Evolutionary conservation across 768 basidiomycete genomes (phyloP).

Genomic region (Termitomyces sp.): DNA sequence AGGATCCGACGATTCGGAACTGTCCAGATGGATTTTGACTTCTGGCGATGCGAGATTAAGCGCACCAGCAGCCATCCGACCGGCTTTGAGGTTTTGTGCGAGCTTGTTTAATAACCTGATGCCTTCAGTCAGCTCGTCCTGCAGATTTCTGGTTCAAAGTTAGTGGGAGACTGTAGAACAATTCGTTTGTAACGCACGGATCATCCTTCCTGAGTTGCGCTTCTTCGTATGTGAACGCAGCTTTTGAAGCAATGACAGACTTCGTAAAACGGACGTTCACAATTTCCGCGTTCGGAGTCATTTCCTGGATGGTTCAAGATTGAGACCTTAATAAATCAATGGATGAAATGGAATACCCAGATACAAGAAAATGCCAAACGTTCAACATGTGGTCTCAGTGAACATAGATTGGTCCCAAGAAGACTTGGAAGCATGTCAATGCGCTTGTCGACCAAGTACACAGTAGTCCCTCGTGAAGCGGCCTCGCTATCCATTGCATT

Average conservation of each 20-base stretch:
- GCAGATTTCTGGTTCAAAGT: conserved; percentile 44
- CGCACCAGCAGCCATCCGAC: conserved; percentile 93
- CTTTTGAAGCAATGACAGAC: conserved; percentile 94
- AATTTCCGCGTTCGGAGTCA: conserved; percentile 84
- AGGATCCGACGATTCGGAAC: conserved; percentile 89
- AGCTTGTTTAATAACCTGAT: conserved; percentile 87
- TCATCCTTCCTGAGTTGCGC: conserved; percentile 94
- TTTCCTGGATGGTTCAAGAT: conserved; percentile 52
- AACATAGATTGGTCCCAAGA: conserved; percentile 94
- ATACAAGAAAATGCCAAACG: conserved; percentile 92
- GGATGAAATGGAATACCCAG: conserved; percentile 55
- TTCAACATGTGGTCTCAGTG: conserved; percentile 87
- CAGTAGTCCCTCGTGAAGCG: conserved; percentile 92
- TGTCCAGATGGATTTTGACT: conserved; percentile 94
- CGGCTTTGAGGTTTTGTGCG: conserved; percentile 78
- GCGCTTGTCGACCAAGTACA: conserved; percentile 96
- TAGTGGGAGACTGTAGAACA: background rate
- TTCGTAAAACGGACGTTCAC: conserved; percentile 89
- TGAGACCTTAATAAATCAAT: background rate
- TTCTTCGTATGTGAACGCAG: conserved; percentile 95
- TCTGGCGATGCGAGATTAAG: conserved; percentile 97
- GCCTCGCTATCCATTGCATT: conserved; percentile 97
- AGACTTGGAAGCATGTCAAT: conserved; percentile 97
- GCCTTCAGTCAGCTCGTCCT: conserved; percentile 78
- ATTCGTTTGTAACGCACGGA: conserved; percentile 43